A percentile compares a stretch with the other conserved stretches of the same genome.
phyloP scores from a whole-genome alignment of 2,329 filamentous ascomycete species.

The Clarireedia homoeocarpa region DNA sequence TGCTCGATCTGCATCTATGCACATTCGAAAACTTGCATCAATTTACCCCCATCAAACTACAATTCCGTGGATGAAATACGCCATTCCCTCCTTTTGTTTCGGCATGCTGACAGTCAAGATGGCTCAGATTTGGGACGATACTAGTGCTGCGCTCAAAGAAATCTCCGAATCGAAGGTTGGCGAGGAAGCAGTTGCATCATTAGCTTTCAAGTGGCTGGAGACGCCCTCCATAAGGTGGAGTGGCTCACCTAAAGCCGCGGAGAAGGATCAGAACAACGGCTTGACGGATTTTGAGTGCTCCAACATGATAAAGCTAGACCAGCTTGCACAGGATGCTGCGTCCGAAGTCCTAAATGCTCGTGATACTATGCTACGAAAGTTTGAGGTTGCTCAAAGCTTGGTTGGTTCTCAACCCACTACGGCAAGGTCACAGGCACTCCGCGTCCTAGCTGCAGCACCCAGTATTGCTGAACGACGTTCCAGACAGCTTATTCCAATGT shows the following conservation, averaged over 20 bases:
- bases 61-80: constrained; percentile 58
- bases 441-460: constrained; percentile 66
- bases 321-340: constrained; percentile 43
- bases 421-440: constrained; percentile 70
- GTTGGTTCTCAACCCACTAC: constrained; percentile 43
- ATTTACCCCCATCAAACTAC: constrained; percentile 49
- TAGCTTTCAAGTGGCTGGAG: constrained; percentile 73
- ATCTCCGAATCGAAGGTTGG: constrained; percentile 64
- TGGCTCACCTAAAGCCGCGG: constrained; percentile 33
- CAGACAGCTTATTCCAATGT: constrained; percentile 74
- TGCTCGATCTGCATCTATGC: constrained; percentile 71
- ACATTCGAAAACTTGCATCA: constrained; percentile 63
- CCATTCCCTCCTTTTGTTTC: constrained; percentile 78
- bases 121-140: constrained; percentile 81
- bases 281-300: constrained; percentile 79
- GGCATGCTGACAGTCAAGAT: constrained; percentile 82
- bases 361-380: constrained; percentile 52
- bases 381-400: constrained; percentile 55
- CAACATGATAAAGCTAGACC: constrained; percentile 56
- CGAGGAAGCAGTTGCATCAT: constrained; percentile 62
- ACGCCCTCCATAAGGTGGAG: constrained; percentile 48
- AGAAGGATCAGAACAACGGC: constrained; percentile 32
- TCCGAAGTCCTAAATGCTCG: constrained; percentile 44
- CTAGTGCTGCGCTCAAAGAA: constrained; percentile 65
- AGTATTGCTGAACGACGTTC: constrained; percentile 78